These are phyloP conservation scores for Cryptomeria japonica DNA, from an alignment of 75 land plant genomes.

Conservation along the genomic window DNA sequence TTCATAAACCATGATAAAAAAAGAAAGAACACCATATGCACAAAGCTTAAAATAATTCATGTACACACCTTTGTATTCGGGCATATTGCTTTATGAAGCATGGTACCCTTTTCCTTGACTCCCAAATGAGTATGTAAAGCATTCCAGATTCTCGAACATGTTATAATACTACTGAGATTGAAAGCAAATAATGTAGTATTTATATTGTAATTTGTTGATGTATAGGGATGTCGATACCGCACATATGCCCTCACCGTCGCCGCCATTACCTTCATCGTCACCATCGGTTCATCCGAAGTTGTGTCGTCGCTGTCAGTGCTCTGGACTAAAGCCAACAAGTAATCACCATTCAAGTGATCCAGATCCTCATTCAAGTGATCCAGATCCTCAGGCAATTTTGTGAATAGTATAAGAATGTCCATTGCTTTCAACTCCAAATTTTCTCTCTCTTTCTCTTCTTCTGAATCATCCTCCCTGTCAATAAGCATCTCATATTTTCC, in stretches of 20 bases:
- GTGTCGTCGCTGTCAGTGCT: neutral
- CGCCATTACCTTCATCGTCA: neutral
- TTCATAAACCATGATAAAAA: neutral
- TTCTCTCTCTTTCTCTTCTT: neutral
- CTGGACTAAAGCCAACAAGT: neutral
- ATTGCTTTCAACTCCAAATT: neutral
- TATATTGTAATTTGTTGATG: neutral
- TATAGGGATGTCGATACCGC: neutral
- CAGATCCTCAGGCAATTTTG: neutral
- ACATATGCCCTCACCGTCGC: neutral
- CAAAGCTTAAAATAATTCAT: neutral
- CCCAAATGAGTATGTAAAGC: conserved; percentile 24
- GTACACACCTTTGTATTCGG: neutral
- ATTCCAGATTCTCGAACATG: conserved; percentile 52
- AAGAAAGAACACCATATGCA: neutral
- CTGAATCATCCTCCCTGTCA: neutral
- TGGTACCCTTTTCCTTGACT: conserved; percentile 12
- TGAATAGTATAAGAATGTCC: conserved; percentile 14
- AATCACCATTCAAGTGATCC: neutral
- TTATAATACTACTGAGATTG: conserved; percentile 32
- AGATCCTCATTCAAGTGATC: neutral
- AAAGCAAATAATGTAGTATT: conserved; percentile 21
- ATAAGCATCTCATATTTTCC: neutral
- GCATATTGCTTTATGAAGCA: conserved; percentile 26
- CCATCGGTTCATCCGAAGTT: neutral